Base-by-base conservation (phyloP, 768 basidiomycete species). In the Dacryopinax primogenitus region DNA sequence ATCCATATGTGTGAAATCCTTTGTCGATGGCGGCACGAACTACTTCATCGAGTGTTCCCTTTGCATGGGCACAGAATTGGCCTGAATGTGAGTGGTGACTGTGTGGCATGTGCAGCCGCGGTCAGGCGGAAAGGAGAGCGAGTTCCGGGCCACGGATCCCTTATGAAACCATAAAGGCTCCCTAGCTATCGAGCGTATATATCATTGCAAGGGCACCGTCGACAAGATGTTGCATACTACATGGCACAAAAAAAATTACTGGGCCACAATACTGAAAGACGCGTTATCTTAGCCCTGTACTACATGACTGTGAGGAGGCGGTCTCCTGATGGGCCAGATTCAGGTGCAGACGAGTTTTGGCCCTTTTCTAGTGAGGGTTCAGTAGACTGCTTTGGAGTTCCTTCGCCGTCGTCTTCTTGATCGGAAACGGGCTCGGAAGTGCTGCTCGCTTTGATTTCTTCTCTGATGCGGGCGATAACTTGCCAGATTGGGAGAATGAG, bases 61-160 rank as follows among this genome's bases (percentile, higher is more conserved):
- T 78, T 1, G 92, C 95, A 72, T 97, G 94, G 68, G 84, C 86
- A 78, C 94, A 95, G 76, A 93, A 95, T 71, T 94, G 86, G 33
- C 93, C 92, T 0, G 91, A 95, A 71, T 96, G 92, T 21, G 89
- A 92, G 75, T 93, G 92, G 72, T 91, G 90, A 33, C 63, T 66
- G 26, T 58, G 26, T 58, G 51, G 51, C 51, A 58, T 58, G 23
- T 26, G 7, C 12, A 47, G 45, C 45, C n/a, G n/a, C n/a, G n/a
- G n/a, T n/a, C n/a, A n/a, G n/a, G n/a, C n/a, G n/a, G n/a, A n/a
- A n/a, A n/a, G n/a, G n/a, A n/a, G n/a, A n/a, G n/a, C n/a, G n/a
- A n/a, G n/a, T n/a, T n/a, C n/a, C n/a, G n/a, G n/a, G n/a, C n/a
- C n/a, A n/a, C n/a, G n/a, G n/a, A n/a, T n/a, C n/a, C n/a, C n/a